These are phyloP conservation scores for Didymella segeticola DNA, from an alignment of 2,329 filamentous ascomycete species.

Conservation along the genomic window DNA sequence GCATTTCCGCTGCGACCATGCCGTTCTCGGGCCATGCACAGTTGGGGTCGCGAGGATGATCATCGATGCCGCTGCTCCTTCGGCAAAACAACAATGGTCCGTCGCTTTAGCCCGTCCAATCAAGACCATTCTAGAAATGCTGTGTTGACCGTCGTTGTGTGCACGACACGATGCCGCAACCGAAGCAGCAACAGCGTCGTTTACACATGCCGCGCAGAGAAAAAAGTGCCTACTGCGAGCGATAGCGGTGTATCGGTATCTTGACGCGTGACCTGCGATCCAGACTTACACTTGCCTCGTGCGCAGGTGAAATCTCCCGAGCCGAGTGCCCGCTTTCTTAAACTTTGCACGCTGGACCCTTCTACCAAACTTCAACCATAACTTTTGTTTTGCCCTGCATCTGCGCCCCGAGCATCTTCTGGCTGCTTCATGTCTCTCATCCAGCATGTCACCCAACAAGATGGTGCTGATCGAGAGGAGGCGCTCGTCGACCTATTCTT, in stretches of 20 bases:
- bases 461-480: constrained; percentile 57
- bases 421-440: constrained; percentile 56
- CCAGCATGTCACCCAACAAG: constrained; percentile 59
- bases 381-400: constrained; percentile 17
- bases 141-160: not conserved
- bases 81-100: constrained; percentile 1
- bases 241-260: constrained; percentile 13
- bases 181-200: constrained; percentile 7
- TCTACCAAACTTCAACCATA: constrained; percentile 9
- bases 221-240: not conserved
- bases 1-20: not conserved
- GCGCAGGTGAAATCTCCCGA: constrained; percentile 14
- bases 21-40: not conserved
- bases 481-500: constrained; percentile 46
- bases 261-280: constrained; percentile 14
- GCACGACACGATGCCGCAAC: not conserved
- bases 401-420: constrained; percentile 12
- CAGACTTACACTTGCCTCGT: constrained; percentile 15
- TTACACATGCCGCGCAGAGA: constrained; percentile 7
- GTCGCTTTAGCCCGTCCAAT: constrained; percentile 5
- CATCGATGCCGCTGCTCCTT: constrained; percentile 8
- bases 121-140: constrained; percentile 3
- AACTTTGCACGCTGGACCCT: constrained; percentile 1
- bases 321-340: constrained; percentile 12
- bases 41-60: not conserved